A percentile compares a stretch with the other conserved stretches of the same genome.
phyloP scores from a whole-genome alignment of 1,284 basidiomycete species.

The Macrocystidia cucumis region DNA sequence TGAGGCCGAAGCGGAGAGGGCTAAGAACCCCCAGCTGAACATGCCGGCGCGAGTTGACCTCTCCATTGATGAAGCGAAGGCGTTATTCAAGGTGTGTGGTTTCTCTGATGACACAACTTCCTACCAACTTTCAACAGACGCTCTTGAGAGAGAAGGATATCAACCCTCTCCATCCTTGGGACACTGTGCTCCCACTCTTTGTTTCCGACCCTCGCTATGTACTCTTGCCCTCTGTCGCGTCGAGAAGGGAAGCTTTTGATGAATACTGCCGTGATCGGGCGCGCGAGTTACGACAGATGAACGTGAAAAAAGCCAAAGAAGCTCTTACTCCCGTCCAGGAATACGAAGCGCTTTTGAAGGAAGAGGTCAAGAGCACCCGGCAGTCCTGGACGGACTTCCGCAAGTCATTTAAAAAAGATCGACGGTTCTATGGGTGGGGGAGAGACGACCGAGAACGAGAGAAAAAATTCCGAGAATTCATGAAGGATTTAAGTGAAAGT shows the following conservation, averaged over 20 bases:
- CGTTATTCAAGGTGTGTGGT: conserved; percentile 79
- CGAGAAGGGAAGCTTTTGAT: conserved; percentile 87
- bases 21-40: conserved; percentile 40
- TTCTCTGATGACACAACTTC: not conserved
- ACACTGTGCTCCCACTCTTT: conserved; percentile 88
- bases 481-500: conserved; percentile 89
- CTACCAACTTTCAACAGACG: conserved; percentile 42
- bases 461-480: conserved; percentile 78
- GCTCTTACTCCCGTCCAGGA: conserved; percentile 62
- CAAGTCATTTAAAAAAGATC: conserved; percentile 84
- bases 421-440: conserved; percentile 86
- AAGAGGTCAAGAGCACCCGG: conserved; percentile 88
- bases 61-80: conserved; percentile 85
- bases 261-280: conserved; percentile 92
- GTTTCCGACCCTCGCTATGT: conserved; percentile 90
- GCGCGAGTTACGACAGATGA: conserved; percentile 70
- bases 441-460: conserved; percentile 89
- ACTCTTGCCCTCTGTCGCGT: conserved; percentile 75
- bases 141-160: conserved; percentile 85
- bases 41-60: conserved; percentile 75
- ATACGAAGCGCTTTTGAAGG: conserved; percentile 69
- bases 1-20: conserved; percentile 37
- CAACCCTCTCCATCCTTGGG: conserved; percentile 95
- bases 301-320: conserved; percentile 59
- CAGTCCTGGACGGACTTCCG: conserved; percentile 88